A percentile compares a stretch with the other conserved stretches of the same genome.
These are phyloP conservation scores for Desmodesmus armatus DNA, from an alignment of 139 green algal genomes.

Conservation along the genomic window DNA sequence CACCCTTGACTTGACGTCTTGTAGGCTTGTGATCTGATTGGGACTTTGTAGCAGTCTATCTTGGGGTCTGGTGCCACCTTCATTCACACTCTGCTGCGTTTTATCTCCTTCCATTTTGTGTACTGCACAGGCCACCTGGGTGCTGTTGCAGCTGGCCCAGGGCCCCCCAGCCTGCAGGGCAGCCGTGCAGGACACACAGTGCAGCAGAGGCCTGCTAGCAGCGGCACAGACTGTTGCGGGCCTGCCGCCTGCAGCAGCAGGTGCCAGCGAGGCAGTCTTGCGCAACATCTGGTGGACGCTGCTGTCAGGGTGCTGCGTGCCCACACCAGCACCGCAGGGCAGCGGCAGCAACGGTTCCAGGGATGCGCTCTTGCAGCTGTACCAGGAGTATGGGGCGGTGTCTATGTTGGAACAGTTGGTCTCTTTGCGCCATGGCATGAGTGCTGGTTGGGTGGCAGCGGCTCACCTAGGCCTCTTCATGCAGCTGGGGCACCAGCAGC, in stretches of 20 bases:
- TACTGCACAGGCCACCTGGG: constrained; percentile 36
- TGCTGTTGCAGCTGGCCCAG: constrained; percentile 39
- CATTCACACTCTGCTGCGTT: too few relatives aligned
- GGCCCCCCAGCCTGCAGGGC: neutral
- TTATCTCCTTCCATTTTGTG: neutral
- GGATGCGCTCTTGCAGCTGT: neutral
- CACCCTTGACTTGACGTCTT: too few relatives aligned
- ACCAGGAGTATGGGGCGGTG: neutral
- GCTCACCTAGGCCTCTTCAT: neutral
- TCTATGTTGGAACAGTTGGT: constrained; percentile 12
- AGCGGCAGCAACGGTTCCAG: neutral
- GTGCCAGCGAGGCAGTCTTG: neutral
- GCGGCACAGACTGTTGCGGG: neutral
- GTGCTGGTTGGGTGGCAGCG: constrained; percentile 5
- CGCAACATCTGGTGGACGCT: too few relatives aligned
- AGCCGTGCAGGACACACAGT: neutral
- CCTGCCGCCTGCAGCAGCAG: neutral
- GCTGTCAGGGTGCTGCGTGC: too few relatives aligned
- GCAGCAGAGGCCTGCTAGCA: neutral
- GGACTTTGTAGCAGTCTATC: too few relatives aligned
- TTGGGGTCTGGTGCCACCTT: too few relatives aligned
- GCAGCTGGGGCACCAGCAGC: neutral
- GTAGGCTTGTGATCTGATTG: too few relatives aligned
- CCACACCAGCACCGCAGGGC: too few relatives aligned
- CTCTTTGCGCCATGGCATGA: neutral